Conservation (phyloP, 495 filamentous ascomycete genomes). For the Polyplosphaeria fusca region DNA sequence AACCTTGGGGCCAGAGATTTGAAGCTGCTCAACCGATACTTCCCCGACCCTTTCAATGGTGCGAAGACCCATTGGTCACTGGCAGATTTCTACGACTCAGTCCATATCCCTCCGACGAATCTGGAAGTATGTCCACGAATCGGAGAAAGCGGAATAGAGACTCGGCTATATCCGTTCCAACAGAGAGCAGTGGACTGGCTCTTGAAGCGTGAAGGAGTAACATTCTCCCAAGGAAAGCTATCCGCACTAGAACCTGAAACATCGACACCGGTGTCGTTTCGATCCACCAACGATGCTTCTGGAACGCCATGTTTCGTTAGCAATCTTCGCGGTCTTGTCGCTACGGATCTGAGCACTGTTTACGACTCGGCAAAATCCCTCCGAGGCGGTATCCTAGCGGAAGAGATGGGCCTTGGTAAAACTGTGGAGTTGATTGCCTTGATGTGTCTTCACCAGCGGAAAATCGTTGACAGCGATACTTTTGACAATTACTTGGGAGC, state of each 20-base stretch:
- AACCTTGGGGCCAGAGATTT: conserved; percentile 5
- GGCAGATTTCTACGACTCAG: conserved; percentile 62
- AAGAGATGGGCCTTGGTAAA: conserved; percentile 97
- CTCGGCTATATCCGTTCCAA: conserved; percentile 68
- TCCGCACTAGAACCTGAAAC: neutral
- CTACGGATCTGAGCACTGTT: conserved; percentile 51
- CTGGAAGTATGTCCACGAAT: conserved; percentile 44
- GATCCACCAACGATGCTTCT: conserved; percentile 18
- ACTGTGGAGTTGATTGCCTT: conserved; percentile 85
- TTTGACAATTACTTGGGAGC: conserved; percentile 38
- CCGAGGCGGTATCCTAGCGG: conserved; percentile 69
- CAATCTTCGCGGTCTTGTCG: conserved; percentile 60
- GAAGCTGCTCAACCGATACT: conserved; percentile 19
- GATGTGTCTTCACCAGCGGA: conserved; percentile 57
- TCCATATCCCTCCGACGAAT: conserved; percentile 54
- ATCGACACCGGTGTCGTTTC: conserved; percentile 19
- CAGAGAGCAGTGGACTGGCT: conserved; percentile 69
- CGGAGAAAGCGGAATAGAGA: conserved; percentile 45
- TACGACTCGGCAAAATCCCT: conserved; percentile 37
- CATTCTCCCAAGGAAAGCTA: conserved; percentile 29
- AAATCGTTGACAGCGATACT: conserved; percentile 26
- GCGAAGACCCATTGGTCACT: conserved; percentile 34
- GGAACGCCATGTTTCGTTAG: conserved; percentile 47
- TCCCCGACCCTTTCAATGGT: neutral
- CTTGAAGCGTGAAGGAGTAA: conserved; percentile 56